Base-by-base conservation (phyloP, 345 rosid genomes). In the Gossypium rotundifolium region DNA sequence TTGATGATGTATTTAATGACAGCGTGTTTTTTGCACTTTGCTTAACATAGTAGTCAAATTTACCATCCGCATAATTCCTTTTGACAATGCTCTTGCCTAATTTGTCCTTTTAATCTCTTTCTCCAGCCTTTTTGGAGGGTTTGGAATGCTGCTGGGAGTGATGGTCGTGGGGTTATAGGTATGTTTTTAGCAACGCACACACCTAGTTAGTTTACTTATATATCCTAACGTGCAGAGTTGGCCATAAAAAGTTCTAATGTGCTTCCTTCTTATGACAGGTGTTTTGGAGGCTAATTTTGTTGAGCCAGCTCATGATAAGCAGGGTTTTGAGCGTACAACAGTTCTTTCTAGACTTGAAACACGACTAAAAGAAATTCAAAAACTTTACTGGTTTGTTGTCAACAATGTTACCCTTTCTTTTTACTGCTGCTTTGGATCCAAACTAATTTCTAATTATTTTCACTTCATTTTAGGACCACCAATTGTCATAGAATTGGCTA, bases 231-330 rank as follows among this genome's bases (percentile, higher is more conserved):
- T n/a, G 59, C 11, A n/a, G 10, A 22, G 11, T 2, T 18, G 3
- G 23, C 23, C 59, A 54, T 2, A 54, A n/a, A 18, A 54, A 0
- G 59, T 23, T 59, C 40, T 12, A 75, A 82, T 65, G 75, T 65
- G 42, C 52, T 79, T 69, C 22, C 59, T 71, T 71, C 72, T 58
- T 76, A 64, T 70, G 73, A 65, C 75, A 91, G 98, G 98, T 83
- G 91, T 91, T 16, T 79, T 94, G 83, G 98, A 94, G 84, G 98
- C 98, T 75, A 88, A 94, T 86, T 94, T 94, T 81, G 90, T 94
- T 49, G 98, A 94, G 79, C 98, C 98, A 75, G 97, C 98, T 77
- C 98, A 94, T 83, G 97, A 94, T 83, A 94, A 94, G 86, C 98
- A 94, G 83, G 97, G 98, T 16, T 94, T 94, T 83, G 96, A 92